phyloP scores from a whole-genome alignment of 2,329 filamentous ascomycete genomes.

The Aurifilum marmelostoma region DNA sequence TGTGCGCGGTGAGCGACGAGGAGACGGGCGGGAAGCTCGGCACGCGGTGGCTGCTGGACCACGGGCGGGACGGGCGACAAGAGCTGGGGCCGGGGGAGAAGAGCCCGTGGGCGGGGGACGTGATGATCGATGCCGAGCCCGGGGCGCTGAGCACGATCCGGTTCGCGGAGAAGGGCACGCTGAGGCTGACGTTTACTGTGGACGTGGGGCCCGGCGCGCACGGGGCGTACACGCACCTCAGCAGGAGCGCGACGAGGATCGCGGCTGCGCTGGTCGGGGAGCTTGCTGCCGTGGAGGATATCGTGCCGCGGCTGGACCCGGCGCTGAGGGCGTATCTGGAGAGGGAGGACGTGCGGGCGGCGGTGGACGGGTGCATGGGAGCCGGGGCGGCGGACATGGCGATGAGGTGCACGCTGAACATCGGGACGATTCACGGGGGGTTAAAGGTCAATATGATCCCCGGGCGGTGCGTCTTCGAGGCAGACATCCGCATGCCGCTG shows the following conservation, averaged over 20 bases:
- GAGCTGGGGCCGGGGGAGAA: slow-evolving; percentile 38
- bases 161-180: slow-evolving; percentile 47
- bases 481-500: slow-evolving; percentile 45
- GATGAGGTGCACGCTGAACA: slow-evolving; percentile 43
- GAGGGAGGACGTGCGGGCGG: slow-evolving; percentile 36
- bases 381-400: slow-evolving; percentile 39
- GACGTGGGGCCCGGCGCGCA: slow-evolving; percentile 39
- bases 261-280: slow-evolving; percentile 30
- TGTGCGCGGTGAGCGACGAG: slow-evolving; percentile 44
- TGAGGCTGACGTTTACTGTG: slow-evolving; percentile 43
- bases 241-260: slow-evolving; percentile 42
- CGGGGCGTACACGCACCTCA: slow-evolving; percentile 45
- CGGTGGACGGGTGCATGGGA: slow-evolving; percentile 43
- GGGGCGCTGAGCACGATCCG: slow-evolving; percentile 41
- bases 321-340: slow-evolving; percentile 37
- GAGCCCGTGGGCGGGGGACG: slow-evolving; percentile 41
- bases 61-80: slow-evolving; percentile 35
- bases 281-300: slow-evolving; percentile 23
- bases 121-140: slow-evolving; percentile 45
- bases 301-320: slow-evolving; percentile 20
- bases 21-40: slow-evolving; percentile 45
- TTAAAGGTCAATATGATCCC: slow-evolving; percentile 48
- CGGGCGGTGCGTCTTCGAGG: slow-evolving; percentile 42
- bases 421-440: slow-evolving; percentile 45
- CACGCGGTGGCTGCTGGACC: slow-evolving; percentile 41